These are phyloP conservation scores for Circinella minor DNA, from an alignment of 371 early-diverging fungal species.

Conservation along the genomic window DNA sequence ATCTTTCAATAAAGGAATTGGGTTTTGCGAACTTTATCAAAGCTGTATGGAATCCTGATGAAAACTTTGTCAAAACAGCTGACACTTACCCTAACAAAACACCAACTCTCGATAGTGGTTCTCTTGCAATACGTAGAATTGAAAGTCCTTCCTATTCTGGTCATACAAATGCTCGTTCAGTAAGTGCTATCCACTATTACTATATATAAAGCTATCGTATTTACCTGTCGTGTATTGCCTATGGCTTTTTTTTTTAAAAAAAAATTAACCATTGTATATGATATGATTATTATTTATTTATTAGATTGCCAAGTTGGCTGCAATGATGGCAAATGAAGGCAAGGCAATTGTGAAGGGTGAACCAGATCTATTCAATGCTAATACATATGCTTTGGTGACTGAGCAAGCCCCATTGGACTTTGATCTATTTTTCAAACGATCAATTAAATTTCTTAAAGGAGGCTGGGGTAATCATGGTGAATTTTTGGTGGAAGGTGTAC, in stretches of 20 bases:
- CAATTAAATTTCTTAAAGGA: conserved; percentile 3
- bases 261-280: no score
- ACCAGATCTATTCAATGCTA: conserved; percentile 36
- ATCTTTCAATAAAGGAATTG: not conserved
- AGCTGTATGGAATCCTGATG: not conserved
- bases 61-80: not conserved
- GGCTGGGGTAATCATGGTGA: conserved; percentile 7
- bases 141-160: conserved; percentile 48
- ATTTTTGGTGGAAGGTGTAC: conserved; percentile 5
- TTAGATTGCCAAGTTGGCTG: conserved; percentile 65
- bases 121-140: conserved; percentile 3
- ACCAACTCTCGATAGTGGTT: not conserved
- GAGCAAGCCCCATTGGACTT: conserved; percentile 7
- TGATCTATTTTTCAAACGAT: conserved; percentile 7
- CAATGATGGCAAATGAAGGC: conserved; percentile 71
- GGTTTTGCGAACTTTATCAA: not conserved
- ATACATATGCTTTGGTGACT: conserved; percentile 34
- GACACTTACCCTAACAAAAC: no score
- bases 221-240: not conserved
- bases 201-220: no score
- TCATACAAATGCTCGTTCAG: conserved; percentile 64
- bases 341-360: conserved; percentile 45
- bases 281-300: no score
- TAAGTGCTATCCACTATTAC: conserved; percentile 24
- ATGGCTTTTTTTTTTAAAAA: no score